These are phyloP conservation scores for Debaryomycetaceae sp. DNA, from an alignment of 1,139 yeast genomes.

Conservation along the genomic window DNA sequence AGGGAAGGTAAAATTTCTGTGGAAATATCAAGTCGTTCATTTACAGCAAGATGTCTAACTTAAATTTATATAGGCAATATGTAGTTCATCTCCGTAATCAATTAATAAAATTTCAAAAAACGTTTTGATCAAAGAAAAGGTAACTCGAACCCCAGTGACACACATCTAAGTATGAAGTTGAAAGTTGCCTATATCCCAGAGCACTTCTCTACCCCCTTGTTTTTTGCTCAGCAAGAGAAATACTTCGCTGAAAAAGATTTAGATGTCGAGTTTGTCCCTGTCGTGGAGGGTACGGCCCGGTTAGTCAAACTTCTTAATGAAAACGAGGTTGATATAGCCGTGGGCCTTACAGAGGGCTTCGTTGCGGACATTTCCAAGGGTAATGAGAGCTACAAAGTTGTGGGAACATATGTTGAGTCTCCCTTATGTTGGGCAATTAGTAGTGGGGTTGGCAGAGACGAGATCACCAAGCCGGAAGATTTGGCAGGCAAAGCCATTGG, in stretches of 20 bases:
- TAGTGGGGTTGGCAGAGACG: conserved; percentile 62
- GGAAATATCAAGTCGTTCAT: too few relatives aligned
- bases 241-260: conserved; percentile 47
- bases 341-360: conserved; percentile 90
- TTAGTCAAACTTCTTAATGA: conserved; percentile 69
- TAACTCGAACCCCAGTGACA: too few relatives aligned
- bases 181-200: conserved; percentile 87
- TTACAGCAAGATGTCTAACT: too few relatives aligned
- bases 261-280: conserved; percentile 64
- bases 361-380: conserved; percentile 80
- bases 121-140: too few relatives aligned
- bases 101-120: too few relatives aligned
- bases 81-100: too few relatives aligned
- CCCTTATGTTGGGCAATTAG: conserved; percentile 91
- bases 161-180: conserved; percentile 7
- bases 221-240: conserved; percentile 63
- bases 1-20: too few relatives aligned
- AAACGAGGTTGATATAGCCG: conserved; percentile 68
- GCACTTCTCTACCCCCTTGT: conserved; percentile 85
- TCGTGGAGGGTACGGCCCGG: conserved; percentile 86
- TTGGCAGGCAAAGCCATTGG: conserved; percentile 67
- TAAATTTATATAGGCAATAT: too few relatives aligned
- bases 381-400: conserved; percentile 55
- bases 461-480: conserved; percentile 47
- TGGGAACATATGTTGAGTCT: conserved; percentile 80